These are phyloP conservation scores for Striga hermonthica DNA, from an alignment of 305 asterid species.

Conservation along the genomic window DNA sequence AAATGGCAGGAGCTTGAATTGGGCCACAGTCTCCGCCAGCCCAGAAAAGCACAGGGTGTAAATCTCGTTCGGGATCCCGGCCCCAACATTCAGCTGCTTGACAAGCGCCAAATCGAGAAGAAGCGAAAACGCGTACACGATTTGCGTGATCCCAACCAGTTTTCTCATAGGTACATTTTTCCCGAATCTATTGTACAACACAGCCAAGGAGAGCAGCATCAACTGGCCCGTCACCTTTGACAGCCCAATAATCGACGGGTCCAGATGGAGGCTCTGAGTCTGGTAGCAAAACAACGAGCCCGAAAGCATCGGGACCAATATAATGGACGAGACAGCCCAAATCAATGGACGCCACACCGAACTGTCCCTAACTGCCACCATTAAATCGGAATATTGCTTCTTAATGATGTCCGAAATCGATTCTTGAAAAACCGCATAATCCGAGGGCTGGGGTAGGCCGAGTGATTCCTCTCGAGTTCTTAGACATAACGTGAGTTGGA, in stretches of 20 bases:
- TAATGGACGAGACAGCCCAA: slow-evolving; percentile 63
- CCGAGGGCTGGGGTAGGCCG: slow-evolving; percentile 44
- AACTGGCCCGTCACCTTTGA: slow-evolving; percentile 81
- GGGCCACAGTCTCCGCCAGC: slow-evolving; percentile 68
- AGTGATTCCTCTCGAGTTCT: slow-evolving; percentile 61
- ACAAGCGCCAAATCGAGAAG: slow-evolving; percentile 72
- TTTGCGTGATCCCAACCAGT: slow-evolving; percentile 45
- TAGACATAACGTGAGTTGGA: slow-evolving; percentile 54
- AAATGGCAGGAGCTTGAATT: slow-evolving; percentile 82
- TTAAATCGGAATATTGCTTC: slow-evolving; percentile 55
- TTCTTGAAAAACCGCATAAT: slow-evolving; percentile 28
- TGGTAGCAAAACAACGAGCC: slow-evolving; percentile 89
- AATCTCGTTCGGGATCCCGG: slow-evolving; percentile 65
- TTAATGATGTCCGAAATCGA: slow-evolving; percentile 43
- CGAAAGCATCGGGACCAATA: slow-evolving; percentile 56
- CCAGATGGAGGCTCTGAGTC: slow-evolving; percentile 63
- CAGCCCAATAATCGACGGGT: slow-evolving; percentile 70
- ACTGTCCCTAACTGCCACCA: slow-evolving; percentile 50
- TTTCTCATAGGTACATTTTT: slow-evolving; percentile 55
- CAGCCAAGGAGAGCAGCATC: slow-evolving; percentile 53
- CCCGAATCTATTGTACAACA: slow-evolving; percentile 57
- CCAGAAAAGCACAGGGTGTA: slow-evolving; percentile 77
- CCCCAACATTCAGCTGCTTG: slow-evolving; percentile 51
- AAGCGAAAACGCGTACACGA: slow-evolving; percentile 55
- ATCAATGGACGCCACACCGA: slow-evolving; percentile 52